Evolutionary conservation across 306 rosid genomes (phyloP), one percentile per base, ranked within the genome.

Genomic region (Glycine tomentella): DNA sequence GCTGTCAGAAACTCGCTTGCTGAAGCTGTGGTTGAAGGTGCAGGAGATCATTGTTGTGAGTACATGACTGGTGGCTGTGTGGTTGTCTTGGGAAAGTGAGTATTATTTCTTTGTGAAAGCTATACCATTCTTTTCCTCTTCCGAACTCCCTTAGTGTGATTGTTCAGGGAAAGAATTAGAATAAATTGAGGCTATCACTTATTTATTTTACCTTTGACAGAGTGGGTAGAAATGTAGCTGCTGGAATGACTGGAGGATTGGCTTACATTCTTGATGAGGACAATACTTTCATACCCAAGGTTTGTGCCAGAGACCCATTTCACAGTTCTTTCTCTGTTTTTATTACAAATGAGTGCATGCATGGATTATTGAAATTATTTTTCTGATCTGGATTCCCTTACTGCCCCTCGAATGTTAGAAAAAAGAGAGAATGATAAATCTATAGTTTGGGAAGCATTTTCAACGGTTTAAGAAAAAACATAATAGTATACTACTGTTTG

Each of bases 11-110:
- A 95, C 92, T 95, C 99, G 61, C 99, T 95, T 77, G 98, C 98
- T 45, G 75, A 95, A 87, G 96, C 99, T 68, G 97, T 95, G 72
- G 99, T 95, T 84, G 99, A 95, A 84, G 99, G 99, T 84, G 86
- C 99, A 7, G 99, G 99, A 38, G 99, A 95, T 80, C 99, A 95
- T 83, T 91, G 96, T 73, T 90, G 93, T 57, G 99, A 95, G 91
- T 95, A 95, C 91, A 95, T 95, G 99, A 95, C 99, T 17, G 99
- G 99, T 14, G 99, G 99, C 76, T 93, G 99, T 82, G 95, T 93
- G 63, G 91, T 95, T 75, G 53, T 95, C 84, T 90, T 95, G 70
- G 99, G 99, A 90, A 95, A 93, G 99, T 95, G 89, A 90, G 98
- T 84, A 76, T 53, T 69, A 56, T 84, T 86, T 81, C 78, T 82